Percentiles rank a stretch among this genome's conserved stretches.
Conservation (phyloP, 805 yeast genomes). For the Sugiyamaella lignohabitans region DNA sequence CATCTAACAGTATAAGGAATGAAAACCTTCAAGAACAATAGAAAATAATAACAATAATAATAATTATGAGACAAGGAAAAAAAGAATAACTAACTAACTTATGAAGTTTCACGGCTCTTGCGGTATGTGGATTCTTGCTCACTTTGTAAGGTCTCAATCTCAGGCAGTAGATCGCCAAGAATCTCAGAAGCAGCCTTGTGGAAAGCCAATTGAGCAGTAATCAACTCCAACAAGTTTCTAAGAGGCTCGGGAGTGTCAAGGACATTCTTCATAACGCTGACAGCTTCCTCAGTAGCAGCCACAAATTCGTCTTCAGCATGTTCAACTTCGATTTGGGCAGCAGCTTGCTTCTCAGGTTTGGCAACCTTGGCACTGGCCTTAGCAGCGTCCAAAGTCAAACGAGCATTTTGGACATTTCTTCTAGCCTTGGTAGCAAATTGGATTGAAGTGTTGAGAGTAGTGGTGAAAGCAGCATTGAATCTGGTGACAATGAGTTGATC, state of each 20-base stretch:
- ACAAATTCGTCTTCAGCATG: constrained; percentile 86
- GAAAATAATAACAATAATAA: constrained; percentile 2
- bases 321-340: constrained; percentile 69
- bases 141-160: constrained; percentile 53
- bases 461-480: constrained; percentile 60
- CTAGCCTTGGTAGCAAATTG: constrained; percentile 62
- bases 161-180: constrained; percentile 57
- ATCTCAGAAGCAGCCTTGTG: constrained; percentile 69
- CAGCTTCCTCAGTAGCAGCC: constrained; percentile 83
- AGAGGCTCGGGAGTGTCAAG: constrained; percentile 64
- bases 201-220: constrained; percentile 73
- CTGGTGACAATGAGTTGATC: constrained; percentile 64
- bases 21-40: constrained; percentile 6
- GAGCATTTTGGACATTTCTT: constrained; percentile 66
- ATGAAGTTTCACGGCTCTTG: constrained; percentile 25
- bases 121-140: constrained; percentile 39
- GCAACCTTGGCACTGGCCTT: constrained; percentile 47
- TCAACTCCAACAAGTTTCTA: constrained; percentile 58
- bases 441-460: constrained; percentile 55
- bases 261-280: constrained; percentile 72
- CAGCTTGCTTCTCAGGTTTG: constrained; percentile 61
- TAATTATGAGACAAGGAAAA: constrained; percentile 3
- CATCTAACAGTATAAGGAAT: too few species aligned
- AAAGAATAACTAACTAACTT: constrained; percentile 8
- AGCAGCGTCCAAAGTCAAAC: constrained; percentile 75